Base-by-base conservation (phyloP, 441 rosid genomes). In the Croton setiger region DNA sequence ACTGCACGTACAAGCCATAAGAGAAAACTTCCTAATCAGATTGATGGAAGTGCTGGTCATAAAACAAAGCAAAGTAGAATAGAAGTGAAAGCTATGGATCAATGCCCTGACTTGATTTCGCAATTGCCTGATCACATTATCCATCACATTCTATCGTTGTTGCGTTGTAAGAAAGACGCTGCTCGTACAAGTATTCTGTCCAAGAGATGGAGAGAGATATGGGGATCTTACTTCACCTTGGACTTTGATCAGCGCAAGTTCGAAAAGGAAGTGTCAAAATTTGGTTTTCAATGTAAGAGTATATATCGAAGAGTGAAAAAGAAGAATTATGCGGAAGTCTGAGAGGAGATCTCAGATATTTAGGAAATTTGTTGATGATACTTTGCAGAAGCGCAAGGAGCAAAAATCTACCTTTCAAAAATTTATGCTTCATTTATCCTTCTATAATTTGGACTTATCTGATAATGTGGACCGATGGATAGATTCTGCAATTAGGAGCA, bases 181-280 rank as follows among this genome's bases (percentile, higher is more conserved):
- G 81, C 73, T 33, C 62, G 78, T 68, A 74, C 82, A 27, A 65
- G 76, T 27, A 41, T 72, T 47, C 72, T 74, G 72, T 81, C 82
- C 54, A 81, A 71, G 76, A 68, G 65, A 59, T 81, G 84, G 82
- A 68, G 69, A 69, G 68, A 63, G 10, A 44, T 76, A 14, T 76
- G 78, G 78, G 53, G 33, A 36, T 75, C 79, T 18, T 72, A 60
- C 71, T 51, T 66, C 20, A 60, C 43, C 60, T 54, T 77, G 70
- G 74, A 74, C 7, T 63, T 70, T 62, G 84, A 81, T 63, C 76
- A 78, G 36, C 66, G 74, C 20, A 73, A 81, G 70, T 73, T 78
- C 60, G 62, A 43, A 20, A 37, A 52, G 41, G 64, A 67, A 47
- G 43, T 1, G 31, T 59, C 5, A 43, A 31, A 55, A 57, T 44